Evolutionary conservation across 345 rosid genomes (phyloP).

Genomic region (Linum trigynum): DNA sequence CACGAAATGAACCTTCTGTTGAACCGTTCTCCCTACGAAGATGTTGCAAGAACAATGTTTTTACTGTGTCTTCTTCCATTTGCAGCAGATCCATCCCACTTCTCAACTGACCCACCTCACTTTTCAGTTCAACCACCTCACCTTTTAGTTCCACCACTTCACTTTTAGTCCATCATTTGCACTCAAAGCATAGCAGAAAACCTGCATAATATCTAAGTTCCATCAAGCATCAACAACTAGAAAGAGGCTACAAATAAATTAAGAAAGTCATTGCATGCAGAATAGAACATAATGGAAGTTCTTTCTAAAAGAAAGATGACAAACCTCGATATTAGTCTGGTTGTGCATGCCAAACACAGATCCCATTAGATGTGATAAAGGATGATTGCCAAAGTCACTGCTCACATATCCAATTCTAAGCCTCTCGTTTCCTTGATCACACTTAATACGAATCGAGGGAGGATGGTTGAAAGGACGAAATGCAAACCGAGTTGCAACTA

Average conservation of each 20-base stretch:
- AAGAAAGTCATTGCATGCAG: not conserved
- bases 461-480: conserved; percentile 69
- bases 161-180: conserved; percentile 50
- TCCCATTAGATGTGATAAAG: conserved; percentile 97
- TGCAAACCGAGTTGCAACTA: conserved; percentile 77
- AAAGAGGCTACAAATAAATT: not conserved
- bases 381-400: conserved; percentile 98
- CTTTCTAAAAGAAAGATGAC: conserved; percentile 6
- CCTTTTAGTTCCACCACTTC: no score
- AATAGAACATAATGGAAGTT: not conserved
- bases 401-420: conserved; percentile 86
- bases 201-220: conserved; percentile 31
- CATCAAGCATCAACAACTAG: conserved; percentile 8
- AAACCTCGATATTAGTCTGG: conserved; percentile 78
- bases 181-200: conserved; percentile 94
- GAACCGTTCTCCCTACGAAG: no score
- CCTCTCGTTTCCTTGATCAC: conserved; percentile 54
- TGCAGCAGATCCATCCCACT: no score
- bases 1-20: no score
- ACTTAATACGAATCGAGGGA: conserved; percentile 48
- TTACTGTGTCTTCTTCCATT: no score
- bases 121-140: no score
- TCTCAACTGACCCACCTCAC: no score
- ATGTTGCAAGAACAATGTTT: no score
- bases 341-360: conserved; percentile 98